phyloP scores from a whole-genome alignment of 2,329 filamentous ascomycete species.

The Cordyceps tenuipes region DNA sequence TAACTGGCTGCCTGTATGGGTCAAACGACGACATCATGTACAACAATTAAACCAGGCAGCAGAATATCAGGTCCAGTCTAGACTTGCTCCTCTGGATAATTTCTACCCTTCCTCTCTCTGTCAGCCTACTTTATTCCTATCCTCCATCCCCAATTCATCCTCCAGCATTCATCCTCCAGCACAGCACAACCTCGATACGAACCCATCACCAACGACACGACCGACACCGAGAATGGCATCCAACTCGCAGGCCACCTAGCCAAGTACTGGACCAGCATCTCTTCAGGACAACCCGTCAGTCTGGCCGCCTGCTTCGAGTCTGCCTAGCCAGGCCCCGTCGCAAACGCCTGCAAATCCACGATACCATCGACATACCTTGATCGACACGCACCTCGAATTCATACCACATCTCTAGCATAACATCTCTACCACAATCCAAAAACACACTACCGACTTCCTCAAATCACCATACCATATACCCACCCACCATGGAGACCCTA shows the following conservation, averaged over 20 bases:
- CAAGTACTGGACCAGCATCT: neutral
- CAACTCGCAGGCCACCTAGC: neutral
- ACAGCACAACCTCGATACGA: neutral
- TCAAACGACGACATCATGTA: too few species aligned
- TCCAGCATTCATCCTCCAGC: too few species aligned
- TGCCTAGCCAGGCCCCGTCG: neutral
- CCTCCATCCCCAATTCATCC: too few species aligned
- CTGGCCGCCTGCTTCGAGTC: neutral
- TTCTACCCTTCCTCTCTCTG: neutral
- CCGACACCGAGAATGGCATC: neutral
- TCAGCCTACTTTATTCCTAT: too few species aligned
- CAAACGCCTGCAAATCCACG: neutral
- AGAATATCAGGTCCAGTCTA: too few species aligned
- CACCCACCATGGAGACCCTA: conserved; percentile 39
- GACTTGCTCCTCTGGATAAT: neutral
- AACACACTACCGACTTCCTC: neutral
- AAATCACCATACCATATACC: neutral
- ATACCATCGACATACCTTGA: neutral
- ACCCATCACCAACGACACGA: neutral
- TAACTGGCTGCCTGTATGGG: neutral
- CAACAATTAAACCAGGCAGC: neutral
- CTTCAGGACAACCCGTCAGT: neutral
- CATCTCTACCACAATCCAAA: neutral
- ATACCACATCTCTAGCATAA: neutral
- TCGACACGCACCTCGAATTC: neutral